phyloP scores from a whole-genome alignment of 805 yeast species.

The Lipomyces chichibuensis region DNA sequence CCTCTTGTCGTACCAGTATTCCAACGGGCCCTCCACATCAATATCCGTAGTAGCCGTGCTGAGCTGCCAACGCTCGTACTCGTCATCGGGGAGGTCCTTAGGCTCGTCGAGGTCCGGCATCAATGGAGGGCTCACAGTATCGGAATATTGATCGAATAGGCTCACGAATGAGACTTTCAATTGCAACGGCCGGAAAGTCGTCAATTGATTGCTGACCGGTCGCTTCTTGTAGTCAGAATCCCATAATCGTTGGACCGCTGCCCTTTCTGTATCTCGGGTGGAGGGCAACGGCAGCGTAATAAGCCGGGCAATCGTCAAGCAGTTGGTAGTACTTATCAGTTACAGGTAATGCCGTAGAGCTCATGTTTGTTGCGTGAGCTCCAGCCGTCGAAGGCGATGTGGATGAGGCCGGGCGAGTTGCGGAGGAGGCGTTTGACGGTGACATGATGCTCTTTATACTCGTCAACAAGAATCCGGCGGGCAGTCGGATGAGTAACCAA shows the following conservation, averaged over 20 bases:
- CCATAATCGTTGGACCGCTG: conserved; percentile 7
- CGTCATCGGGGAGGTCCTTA: conserved; percentile 4
- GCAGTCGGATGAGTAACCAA: neutral
- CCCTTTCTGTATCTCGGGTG: neutral
- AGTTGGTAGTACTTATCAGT: neutral
- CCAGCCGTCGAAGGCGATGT: conserved; percentile 5
- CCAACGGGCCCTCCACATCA: conserved; percentile 6
- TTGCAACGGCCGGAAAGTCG: conserved; percentile 1
- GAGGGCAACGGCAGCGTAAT: too few species aligned
- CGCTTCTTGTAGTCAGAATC: conserved; percentile 7
- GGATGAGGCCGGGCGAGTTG: conserved; percentile 6
- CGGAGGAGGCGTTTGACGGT: neutral
- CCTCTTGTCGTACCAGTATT: conserved; percentile 4
- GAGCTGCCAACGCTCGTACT: conserved; percentile 3
- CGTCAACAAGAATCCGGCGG: conserved; percentile 3
- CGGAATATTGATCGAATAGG: conserved; percentile 5
- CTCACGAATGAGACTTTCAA: conserved; percentile 1
- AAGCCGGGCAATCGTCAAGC: too few species aligned
- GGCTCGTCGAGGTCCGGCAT: conserved; percentile 8
- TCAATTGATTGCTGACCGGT: neutral
- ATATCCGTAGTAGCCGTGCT: conserved; percentile 4
- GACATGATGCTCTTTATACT: conserved; percentile 3
- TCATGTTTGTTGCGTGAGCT: conserved; percentile 4
- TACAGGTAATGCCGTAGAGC: neutral
- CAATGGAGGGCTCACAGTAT: conserved; percentile 1